Percentiles rank a stretch among this genome's conserved stretches.
Evolutionary conservation across 129 eudicot species (phyloP).

Genomic region (Flaveria bidentis): DNA sequence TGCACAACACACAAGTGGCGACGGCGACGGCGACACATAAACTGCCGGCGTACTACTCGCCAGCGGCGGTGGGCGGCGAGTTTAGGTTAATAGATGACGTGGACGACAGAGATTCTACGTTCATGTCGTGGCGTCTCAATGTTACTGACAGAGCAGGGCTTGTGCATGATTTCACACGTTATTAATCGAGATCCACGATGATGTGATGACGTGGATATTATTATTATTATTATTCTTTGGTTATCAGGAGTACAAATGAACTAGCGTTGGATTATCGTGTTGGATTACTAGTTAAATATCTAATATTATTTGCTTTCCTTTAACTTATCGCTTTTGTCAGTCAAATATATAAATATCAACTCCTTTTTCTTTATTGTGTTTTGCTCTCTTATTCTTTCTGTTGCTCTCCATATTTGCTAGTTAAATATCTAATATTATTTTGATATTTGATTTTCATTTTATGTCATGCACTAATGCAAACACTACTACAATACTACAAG

Average conservation of each 20-base stretch:
- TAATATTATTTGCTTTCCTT: not conserved
- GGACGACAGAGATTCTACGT: conserved; percentile 64
- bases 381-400: conserved; percentile 35
- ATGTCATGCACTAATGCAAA: not conserved
- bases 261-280: not conserved
- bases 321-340: conserved; percentile 31
- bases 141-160: conserved; percentile 76
- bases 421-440: not conserved
- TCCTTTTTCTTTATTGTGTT: conserved; percentile 16
- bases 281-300: not conserved
- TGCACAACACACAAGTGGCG: conserved; percentile 40
- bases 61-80: conserved; percentile 58
- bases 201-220: conserved; percentile 34
- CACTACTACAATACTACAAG: not conserved
- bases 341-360: conserved; percentile 31
- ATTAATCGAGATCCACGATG: conserved; percentile 35
- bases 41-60: conserved; percentile 55
- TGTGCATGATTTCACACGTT: conserved; percentile 83
- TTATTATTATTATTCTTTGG: not conserved
- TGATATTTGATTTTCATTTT: not conserved
- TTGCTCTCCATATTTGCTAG: conserved; percentile 7
- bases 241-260: not conserved
- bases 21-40: conserved; percentile 43
- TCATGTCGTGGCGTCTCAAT: conserved; percentile 80
- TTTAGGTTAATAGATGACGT: conserved; percentile 72